These are phyloP conservation scores for Allium sativum DNA, from an alignment of 106 monocot species.

Conservation along the genomic window DNA sequence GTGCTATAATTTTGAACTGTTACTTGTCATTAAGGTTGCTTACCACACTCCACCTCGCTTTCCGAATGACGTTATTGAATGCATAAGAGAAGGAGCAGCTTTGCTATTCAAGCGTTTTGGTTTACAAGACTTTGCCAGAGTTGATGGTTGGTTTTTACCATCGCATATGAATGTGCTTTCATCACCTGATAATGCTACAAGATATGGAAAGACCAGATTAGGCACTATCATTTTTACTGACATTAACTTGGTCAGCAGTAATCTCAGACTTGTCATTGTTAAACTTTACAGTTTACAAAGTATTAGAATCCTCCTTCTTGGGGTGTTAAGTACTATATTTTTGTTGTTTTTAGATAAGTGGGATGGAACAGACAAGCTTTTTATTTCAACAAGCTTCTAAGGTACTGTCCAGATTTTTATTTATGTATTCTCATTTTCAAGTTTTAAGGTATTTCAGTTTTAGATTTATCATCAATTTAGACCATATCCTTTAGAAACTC, in stretches of 20 bases:
- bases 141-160: conserved; percentile 94
- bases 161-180: conserved; percentile 18
- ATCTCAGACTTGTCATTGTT: conserved; percentile 1
- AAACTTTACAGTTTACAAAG: background rate
- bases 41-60: conserved; percentile 92
- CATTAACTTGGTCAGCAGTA: conserved; percentile 68
- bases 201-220: conserved; percentile 45
- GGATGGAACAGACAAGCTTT: conserved; percentile 98
- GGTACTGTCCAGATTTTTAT: conserved; percentile 23
- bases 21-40: conserved; percentile 42
- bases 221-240: conserved; percentile 79
- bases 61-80: conserved; percentile 50
- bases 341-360: conserved; percentile 62
- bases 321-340: background rate
- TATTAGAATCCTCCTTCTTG: background rate
- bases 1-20: background rate
- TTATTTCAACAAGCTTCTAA: conserved; percentile 95
- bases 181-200: conserved; percentile 21
- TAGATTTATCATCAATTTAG: too few species aligned
- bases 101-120: conserved; percentile 43
- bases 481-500: too few species aligned
- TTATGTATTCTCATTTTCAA: too few species aligned
- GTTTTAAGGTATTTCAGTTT: too few species aligned
- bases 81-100: conserved; percentile 70
- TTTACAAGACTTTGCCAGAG: conserved; percentile 80